Conservation (phyloP, 2,329 filamentous ascomycete genomes). For the Fusarium vanettenii region DNA sequence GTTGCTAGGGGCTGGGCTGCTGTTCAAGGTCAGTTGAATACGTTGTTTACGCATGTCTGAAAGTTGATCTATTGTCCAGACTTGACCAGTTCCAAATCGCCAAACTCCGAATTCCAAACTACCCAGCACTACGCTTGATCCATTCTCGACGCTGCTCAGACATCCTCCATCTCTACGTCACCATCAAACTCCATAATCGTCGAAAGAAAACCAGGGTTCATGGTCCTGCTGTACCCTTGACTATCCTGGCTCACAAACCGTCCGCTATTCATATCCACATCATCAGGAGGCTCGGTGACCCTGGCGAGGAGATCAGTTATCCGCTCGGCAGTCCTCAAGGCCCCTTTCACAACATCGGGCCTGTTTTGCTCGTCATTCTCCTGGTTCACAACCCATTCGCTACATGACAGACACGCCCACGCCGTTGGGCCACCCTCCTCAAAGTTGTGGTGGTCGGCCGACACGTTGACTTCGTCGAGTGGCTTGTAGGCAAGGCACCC, state of each 20-base stretch:
- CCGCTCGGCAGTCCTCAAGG: slow-evolving; percentile 23
- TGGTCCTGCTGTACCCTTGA: slow-evolving; percentile 18
- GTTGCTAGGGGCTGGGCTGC: background rate
- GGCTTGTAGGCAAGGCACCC: slow-evolving; percentile 42
- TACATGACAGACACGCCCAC: slow-evolving; percentile 52
- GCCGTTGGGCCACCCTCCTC: slow-evolving; percentile 14
- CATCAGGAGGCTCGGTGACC: background rate
- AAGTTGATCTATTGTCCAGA: slow-evolving; percentile 20
- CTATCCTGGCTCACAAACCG: slow-evolving; percentile 43
- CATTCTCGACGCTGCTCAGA: background rate
- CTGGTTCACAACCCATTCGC: slow-evolving; percentile 46
- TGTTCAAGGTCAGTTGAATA: slow-evolving; percentile 12
- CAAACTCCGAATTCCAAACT: slow-evolving; percentile 19
- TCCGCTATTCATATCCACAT: slow-evolving; percentile 30
- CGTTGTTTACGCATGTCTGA: background rate
- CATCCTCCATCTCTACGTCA: slow-evolving; percentile 10
- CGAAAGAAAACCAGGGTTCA: slow-evolving; percentile 18
- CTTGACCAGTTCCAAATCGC: slow-evolving; percentile 18
- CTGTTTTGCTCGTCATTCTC: slow-evolving; percentile 22
- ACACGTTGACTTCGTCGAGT: slow-evolving; percentile 21
- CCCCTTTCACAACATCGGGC: slow-evolving; percentile 33
- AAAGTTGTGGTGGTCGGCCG: slow-evolving; percentile 31
- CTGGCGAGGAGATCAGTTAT: background rate
- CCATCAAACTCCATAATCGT: background rate
- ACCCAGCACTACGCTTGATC: background rate